A percentile compares a stretch with the other conserved stretches of the same genome.
These are phyloP conservation scores for Leishmania major DNA, from an alignment of 208 protist genomes.

Conservation along the genomic window DNA sequence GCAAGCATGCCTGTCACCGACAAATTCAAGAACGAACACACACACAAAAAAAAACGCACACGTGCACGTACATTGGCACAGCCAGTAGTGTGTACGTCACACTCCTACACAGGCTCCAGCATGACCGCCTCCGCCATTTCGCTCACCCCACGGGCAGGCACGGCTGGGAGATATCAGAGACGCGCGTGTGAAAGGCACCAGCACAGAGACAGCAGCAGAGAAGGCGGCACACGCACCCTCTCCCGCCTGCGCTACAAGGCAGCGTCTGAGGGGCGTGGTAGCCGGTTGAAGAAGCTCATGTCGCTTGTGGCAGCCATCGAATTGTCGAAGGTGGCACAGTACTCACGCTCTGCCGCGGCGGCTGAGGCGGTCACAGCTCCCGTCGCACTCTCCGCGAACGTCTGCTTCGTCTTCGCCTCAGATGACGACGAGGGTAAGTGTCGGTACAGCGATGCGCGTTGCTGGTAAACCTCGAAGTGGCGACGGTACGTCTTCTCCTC, in stretches of 20 bases:
- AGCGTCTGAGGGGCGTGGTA: constrained; percentile 11
- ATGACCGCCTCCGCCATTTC: not conserved
- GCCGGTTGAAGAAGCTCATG: constrained; percentile 18
- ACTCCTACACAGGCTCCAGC: too few relatives aligned
- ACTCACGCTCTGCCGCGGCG: constrained; percentile 2
- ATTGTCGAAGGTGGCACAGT: constrained; percentile 12
- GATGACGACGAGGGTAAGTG: not conserved
- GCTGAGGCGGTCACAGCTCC: not conserved
- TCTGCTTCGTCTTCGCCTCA: not conserved
- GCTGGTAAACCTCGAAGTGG: constrained; percentile 63
- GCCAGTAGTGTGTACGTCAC: not conserved
- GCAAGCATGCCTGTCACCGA: not conserved
- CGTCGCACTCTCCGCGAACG: not conserved
- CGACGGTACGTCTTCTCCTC: constrained; percentile 67
- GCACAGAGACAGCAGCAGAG: not conserved
- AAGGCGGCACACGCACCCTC: not conserved
- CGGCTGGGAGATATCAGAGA: not conserved
- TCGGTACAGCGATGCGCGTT: constrained; percentile 70
- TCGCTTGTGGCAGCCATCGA: not conserved
- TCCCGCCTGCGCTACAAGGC: not conserved
- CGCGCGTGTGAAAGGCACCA: not conserved
- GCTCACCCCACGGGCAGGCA: not conserved
- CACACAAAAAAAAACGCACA: not conserved
- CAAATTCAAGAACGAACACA: not conserved
- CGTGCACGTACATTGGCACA: not conserved